Evolutionary conservation across 257 asterid species (phyloP).

Genomic region (Parsonsia alboflavescens): DNA sequence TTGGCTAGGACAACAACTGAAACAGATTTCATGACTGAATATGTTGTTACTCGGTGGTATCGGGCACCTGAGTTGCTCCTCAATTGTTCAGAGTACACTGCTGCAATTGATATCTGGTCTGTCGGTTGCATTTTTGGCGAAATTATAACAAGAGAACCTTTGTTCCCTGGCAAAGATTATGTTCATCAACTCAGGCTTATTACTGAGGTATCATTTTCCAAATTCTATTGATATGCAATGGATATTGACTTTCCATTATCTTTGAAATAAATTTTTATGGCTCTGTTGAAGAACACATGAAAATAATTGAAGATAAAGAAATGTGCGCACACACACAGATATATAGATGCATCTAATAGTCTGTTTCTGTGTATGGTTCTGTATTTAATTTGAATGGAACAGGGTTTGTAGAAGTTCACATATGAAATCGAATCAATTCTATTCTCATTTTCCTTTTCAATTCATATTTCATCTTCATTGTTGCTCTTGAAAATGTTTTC

Average conservation of each 20-base stretch:
- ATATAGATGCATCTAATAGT: not conserved
- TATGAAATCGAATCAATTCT: not conserved
- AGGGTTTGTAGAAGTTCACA: not conserved
- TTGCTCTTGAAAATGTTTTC: not conserved
- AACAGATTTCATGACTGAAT: constrained; percentile 92
- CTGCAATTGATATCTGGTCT: constrained; percentile 87
- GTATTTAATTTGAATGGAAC: not conserved
- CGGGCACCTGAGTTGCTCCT: constrained; percentile 89
- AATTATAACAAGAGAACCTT: constrained; percentile 70
- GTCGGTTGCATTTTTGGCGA: constrained; percentile 88
- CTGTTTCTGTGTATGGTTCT: not conserved
- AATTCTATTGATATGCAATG: not conserved
- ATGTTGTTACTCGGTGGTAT: constrained; percentile 91
- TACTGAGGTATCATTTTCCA: constrained; percentile 54
- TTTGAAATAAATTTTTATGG: not conserved
- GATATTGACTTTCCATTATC: constrained; percentile 2
- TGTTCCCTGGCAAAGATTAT: constrained; percentile 82
- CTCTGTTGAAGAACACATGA: not conserved
- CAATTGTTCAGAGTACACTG: constrained; percentile 81
- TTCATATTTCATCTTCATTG: not conserved
- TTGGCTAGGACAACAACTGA: constrained; percentile 85
- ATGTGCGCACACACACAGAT: not conserved
- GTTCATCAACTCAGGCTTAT: constrained; percentile 82
- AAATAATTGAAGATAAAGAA: not conserved
- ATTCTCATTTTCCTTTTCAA: not conserved